Evolutionary conservation across 2,329 filamentous ascomycete species (phyloP), one percentile per base, ranked within the genome.

Genomic region (Teratosphaeria viscida): DNA sequence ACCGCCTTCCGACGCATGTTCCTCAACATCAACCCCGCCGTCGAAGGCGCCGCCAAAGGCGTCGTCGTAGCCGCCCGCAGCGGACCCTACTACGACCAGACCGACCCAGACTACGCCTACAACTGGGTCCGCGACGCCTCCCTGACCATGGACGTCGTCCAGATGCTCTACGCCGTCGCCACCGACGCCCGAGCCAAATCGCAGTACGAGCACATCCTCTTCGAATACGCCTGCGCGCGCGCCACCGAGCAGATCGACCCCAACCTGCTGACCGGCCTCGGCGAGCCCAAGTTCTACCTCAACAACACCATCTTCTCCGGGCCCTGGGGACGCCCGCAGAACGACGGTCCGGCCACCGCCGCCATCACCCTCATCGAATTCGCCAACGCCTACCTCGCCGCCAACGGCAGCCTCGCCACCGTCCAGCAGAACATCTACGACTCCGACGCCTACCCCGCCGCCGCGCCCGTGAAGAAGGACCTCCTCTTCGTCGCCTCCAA

Each of bases 321-420:
- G 12, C 67, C 68, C 11, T 72, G 70, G 70, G 69, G 70, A 6
- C 52, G 70, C n/a, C 70, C 70, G n/a, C 70, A 72, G 53, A 70
- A 70, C 49, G 70, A 72, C 56, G 70, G 70, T 5, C 70, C 70
- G 0, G 70, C 70, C 1, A 71, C 68, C 26, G 62, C 68, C 43
- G 69, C 68, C 16, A 67, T 67, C 55, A 70, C 70, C 1, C 63
- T 72, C 1, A 71, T 71, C 43, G 66, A 68, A 29, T 72, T 71
- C 52, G 68, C 68, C 23, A 65, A 65, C 43, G 63, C 59, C 47
- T 72, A 70, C 32, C 63, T 70, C 10, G 59, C 64, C n/a, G 62
- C 62, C 23, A 64, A 66, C n/a, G 69, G 70, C 34, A 68, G 64
- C 54, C 57, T 65, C 11, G 56, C 64, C 2, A 65, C 63, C 10